Base-by-base conservation (phyloP, 345 rosid genomes). In the Conringia planisiliqua region DNA sequence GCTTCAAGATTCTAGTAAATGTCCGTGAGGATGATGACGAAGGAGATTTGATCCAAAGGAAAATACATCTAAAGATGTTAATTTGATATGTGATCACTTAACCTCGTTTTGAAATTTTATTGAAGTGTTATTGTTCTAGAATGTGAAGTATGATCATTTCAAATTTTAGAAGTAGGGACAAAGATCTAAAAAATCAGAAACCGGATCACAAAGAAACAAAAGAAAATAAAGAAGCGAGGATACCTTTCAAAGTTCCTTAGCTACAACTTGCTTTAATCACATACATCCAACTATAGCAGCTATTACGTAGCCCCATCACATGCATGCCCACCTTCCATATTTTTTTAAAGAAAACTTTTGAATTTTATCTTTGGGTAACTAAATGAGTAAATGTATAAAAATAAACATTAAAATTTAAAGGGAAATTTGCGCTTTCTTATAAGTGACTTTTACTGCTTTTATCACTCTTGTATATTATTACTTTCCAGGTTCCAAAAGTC, bases 271-370 rank as follows among this genome's bases (percentile, higher is more conserved):
- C 54, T 62, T 39, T 62, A 52, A 40, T 27, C 70, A 72, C 7
- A 51, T 62, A 52, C 62, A 63, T 62, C 70, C 76, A 63, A 72
- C 20, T 30, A 9, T 51, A 56, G 76, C 76, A 62, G 63, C 64
- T 59, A 39, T 59, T 35, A 52, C 67, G 52, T 69, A 24, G 50
- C 68, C 62, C 62, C 52, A 51, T 55, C 70, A 52, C 44, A 72
- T 51, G 62, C 36, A 62, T 51, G 61, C 26, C 30, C 13, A 26
- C 6, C 10, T 39, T 50, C 18, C 30, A 7, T 30, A 7, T 30
- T 58, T 50, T 55, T 7, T 12, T 3, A 10, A 10, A 52, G 9
- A 29, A 10, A 55, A 1, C 43, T 61, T 17, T 48, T 35, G 12
- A 18, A 11, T 30, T 61, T 71, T 26, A 32, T 36, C 39, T 71